Evolutionary conservation across 2,329 filamentous ascomycete genomes (phyloP).

Genomic region (Neonectria coccinea): DNA sequence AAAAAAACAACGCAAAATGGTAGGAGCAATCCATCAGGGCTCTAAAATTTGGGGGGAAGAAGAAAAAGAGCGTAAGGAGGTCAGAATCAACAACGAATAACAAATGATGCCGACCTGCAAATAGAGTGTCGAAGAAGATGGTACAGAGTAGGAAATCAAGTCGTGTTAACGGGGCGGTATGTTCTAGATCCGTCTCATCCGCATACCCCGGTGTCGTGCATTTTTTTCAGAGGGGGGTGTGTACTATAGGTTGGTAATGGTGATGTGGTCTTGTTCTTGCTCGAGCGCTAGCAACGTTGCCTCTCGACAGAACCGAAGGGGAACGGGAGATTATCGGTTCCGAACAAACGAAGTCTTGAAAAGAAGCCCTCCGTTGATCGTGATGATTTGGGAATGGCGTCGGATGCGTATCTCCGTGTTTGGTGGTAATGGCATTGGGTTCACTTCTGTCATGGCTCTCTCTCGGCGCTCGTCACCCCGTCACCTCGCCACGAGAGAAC

Average conservation of each 20-base stretch:
- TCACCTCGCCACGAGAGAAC: slow-evolving; percentile 15
- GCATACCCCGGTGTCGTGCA: slow-evolving; percentile 35
- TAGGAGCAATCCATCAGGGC: slow-evolving; percentile 26
- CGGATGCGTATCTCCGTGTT: slow-evolving; percentile 13
- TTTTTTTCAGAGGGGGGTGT: slow-evolving; percentile 25
- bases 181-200: slow-evolving; percentile 38
- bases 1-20: slow-evolving; percentile 34
- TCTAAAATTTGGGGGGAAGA: slow-evolving; percentile 23
- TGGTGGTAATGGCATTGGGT: slow-evolving; percentile 12
- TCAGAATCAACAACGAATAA: slow-evolving; percentile 34
- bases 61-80: slow-evolving; percentile 38
- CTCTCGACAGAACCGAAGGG: slow-evolving; percentile 5
- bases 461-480: slow-evolving; percentile 2
- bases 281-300: slow-evolving; percentile 23
- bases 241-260: slow-evolving; percentile 25
- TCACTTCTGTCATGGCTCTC: slow-evolving; percentile 15
- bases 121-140: slow-evolving; percentile 38
- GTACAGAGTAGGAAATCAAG: slow-evolving; percentile 37
- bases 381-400: slow-evolving; percentile 15
- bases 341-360: slow-evolving; percentile 10
- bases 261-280: slow-evolving; percentile 26
- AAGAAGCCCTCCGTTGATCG: slow-evolving; percentile 10
- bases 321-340: slow-evolving; percentile 1
- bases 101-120: slow-evolving; percentile 40
- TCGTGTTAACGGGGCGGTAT: slow-evolving; percentile 35